phyloP scores from a whole-genome alignment of 805 yeast species.

The Metschnikowia gruessii region DNA sequence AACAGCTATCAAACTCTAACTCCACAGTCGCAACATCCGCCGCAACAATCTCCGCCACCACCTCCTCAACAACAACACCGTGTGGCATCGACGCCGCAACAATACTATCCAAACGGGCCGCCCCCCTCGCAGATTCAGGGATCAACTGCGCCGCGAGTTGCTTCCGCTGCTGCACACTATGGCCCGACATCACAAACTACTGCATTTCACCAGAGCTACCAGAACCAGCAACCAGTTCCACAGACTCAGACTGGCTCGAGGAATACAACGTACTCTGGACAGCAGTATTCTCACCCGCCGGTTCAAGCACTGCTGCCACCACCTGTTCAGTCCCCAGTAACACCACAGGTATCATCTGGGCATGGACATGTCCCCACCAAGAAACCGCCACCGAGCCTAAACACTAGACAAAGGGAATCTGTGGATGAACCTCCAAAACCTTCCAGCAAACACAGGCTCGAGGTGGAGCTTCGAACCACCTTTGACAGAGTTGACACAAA shows the following conservation, averaged over 20 bases:
- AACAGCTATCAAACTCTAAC: background rate
- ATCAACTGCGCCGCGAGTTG: slow-evolving; percentile 5
- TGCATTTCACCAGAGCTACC: background rate
- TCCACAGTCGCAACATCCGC: slow-evolving; percentile 3
- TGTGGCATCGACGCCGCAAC: slow-evolving; percentile 1
- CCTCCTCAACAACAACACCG: slow-evolving; percentile 3
- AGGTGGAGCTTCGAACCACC: slow-evolving; percentile 46
- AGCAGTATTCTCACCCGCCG: background rate
- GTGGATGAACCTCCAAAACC: slow-evolving; percentile 16
- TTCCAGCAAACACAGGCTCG: slow-evolving; percentile 42
- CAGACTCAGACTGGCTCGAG: background rate
- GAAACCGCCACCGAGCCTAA: slow-evolving; percentile 19
- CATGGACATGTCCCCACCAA: slow-evolving; percentile 10
- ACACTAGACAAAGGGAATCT: slow-evolving; percentile 23
- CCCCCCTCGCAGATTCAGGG: slow-evolving; percentile 3
- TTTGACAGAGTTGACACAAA: slow-evolving; percentile 56
- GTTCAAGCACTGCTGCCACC: slow-evolving; percentile 5
- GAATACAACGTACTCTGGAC: slow-evolving; percentile 1
- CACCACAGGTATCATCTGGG: slow-evolving; percentile 3
- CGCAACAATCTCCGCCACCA: slow-evolving; percentile 5
- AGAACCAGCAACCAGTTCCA: slow-evolving; percentile 3
- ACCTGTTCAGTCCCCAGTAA: slow-evolving; percentile 1
- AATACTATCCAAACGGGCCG: slow-evolving; percentile 3
- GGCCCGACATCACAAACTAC: slow-evolving; percentile 4
- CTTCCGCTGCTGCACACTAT: slow-evolving; percentile 7